phyloP scores from a whole-genome alignment of 2,329 filamentous ascomycete genomes.

The Eutypa lata region DNA sequence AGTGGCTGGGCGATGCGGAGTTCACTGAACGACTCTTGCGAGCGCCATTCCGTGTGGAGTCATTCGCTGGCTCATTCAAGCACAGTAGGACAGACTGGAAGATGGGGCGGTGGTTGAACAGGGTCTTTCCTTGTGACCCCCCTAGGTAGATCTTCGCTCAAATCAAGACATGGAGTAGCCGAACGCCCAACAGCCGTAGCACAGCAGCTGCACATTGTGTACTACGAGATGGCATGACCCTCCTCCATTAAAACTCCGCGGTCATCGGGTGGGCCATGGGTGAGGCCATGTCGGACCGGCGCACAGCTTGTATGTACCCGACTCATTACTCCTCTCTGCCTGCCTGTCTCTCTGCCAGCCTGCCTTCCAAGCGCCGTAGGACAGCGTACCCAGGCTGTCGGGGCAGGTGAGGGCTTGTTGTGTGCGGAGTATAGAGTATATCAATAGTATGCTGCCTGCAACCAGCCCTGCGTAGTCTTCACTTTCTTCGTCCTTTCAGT shows the following conservation, averaged over 20 bases:
- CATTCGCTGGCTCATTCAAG: not conserved
- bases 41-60: not conserved
- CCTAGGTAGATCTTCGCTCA: not conserved
- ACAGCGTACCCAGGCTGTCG: constrained; percentile 5
- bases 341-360: not conserved
- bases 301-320: constrained; percentile 7
- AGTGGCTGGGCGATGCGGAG: not conserved
- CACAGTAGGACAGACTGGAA: too few species aligned
- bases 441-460: constrained; percentile 1
- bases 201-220: not conserved
- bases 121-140: not conserved
- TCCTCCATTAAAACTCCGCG: not conserved
- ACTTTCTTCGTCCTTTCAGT: not conserved
- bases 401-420: constrained; percentile 1
- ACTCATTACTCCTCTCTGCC: constrained; percentile 1
- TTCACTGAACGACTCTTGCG: not conserved
- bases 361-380: constrained; percentile 4
- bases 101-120: not conserved
- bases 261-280: constrained; percentile 2
- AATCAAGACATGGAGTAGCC: not conserved
- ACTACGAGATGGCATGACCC: not conserved
- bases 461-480: not conserved
- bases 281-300: constrained; percentile 10
- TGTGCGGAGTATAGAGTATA: constrained; percentile 11
- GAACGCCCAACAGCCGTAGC: constrained; percentile 5